phyloP scores from a whole-genome alignment of 768 basidiomycete species.

The Lentinula lateritia region DNA sequence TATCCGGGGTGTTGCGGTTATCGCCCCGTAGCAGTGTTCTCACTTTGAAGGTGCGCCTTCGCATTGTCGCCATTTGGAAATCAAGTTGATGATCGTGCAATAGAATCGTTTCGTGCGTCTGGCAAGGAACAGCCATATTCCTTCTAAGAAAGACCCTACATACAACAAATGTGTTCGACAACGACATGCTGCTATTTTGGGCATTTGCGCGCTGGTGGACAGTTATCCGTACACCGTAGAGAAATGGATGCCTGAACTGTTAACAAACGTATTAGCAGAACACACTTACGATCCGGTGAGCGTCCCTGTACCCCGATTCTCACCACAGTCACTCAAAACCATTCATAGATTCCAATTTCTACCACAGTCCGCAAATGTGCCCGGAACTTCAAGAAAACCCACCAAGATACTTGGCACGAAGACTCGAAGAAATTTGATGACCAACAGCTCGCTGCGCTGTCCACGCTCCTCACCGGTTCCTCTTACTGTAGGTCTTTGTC shows the following conservation, averaged over 20 bases:
- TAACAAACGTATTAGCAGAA: slow-evolving; percentile 73
- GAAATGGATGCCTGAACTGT: slow-evolving; percentile 84
- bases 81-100: neutral
- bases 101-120: slow-evolving; percentile 79
- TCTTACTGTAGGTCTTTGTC: slow-evolving; percentile 61
- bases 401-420: slow-evolving; percentile 88
- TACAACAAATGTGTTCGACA: slow-evolving; percentile 72
- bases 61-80: neutral
- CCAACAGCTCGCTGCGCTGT: slow-evolving; percentile 76
- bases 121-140: slow-evolving; percentile 62
- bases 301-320: neutral
- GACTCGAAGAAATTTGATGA: slow-evolving; percentile 83
- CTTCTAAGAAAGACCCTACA: slow-evolving; percentile 51
- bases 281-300: slow-evolving; percentile 82
- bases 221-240: slow-evolving; percentile 96
- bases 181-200: slow-evolving; percentile 87
- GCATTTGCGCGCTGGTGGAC: slow-evolving; percentile 89
- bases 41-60: slow-evolving; percentile 52
- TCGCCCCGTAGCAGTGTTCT: slow-evolving; percentile 75
- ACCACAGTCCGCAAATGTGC: slow-evolving; percentile 80
- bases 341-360: slow-evolving; percentile 66
- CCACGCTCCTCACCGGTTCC: slow-evolving; percentile 80
- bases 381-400: slow-evolving; percentile 74
- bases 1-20: slow-evolving; percentile 78
- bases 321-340: neutral